Evolutionary conservation across 2,329 filamentous ascomycete genomes (phyloP).

Genomic region (Colletotrichum sansevieriae): DNA sequence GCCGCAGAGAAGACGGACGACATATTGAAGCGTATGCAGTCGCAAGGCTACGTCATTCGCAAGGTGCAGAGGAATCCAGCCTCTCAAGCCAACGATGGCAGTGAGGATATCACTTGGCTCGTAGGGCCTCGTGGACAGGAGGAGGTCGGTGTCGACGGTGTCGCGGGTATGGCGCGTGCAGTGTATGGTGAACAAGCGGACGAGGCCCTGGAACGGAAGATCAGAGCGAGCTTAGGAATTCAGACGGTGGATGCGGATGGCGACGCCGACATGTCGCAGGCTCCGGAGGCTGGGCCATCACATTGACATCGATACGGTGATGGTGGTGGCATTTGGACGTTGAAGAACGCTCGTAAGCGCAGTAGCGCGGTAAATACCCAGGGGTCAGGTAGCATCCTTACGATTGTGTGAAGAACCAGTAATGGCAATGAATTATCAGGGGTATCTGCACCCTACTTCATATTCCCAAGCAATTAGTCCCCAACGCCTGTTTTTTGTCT

Average conservation of each 20-base stretch:
- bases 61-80: constrained; percentile 72
- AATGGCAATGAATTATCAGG: constrained; percentile 64
- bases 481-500: constrained; percentile 21
- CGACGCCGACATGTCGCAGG: constrained; percentile 33
- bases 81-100: constrained; percentile 68
- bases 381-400: constrained; percentile 1
- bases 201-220: constrained; percentile 69
- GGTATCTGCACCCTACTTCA: constrained; percentile 35
- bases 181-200: constrained; percentile 66
- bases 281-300: constrained; percentile 33
- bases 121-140: constrained; percentile 88
- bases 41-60: constrained; percentile 86
- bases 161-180: constrained; percentile 76
- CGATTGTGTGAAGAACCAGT: constrained; percentile 21
- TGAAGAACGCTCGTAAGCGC: not conserved
- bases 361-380: constrained; percentile 24
- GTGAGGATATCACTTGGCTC: constrained; percentile 84
- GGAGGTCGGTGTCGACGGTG: constrained; percentile 84
- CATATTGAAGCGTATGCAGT: constrained; percentile 79
- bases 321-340: constrained; percentile 22
- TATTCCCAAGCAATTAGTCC: constrained; percentile 14
- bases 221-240: constrained; percentile 73
- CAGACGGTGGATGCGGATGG: constrained; percentile 45
- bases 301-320: constrained; percentile 25
- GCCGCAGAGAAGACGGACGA: constrained; percentile 82